Conservation (phyloP, 345 rosid species). For the Aquilaria malaccensis region DNA sequence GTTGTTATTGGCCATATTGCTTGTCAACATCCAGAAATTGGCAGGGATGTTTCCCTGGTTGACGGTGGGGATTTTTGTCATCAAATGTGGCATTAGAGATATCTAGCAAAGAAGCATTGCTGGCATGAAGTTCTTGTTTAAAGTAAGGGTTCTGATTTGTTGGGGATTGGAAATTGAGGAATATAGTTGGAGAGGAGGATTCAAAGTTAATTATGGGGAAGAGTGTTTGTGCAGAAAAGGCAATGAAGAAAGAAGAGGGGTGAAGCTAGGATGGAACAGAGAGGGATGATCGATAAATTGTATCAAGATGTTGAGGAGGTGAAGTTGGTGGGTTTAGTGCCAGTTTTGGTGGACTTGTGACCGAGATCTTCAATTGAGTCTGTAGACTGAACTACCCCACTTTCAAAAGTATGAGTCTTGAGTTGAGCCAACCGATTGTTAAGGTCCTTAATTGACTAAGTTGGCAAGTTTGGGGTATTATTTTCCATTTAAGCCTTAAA, state of each 20-base stretch:
- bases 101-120: slow-evolving; percentile 27
- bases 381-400: too few species aligned
- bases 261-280: slow-evolving; percentile 82
- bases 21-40: slow-evolving; percentile 76
- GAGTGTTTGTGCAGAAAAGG: slow-evolving; percentile 42
- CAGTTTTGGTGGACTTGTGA: slow-evolving; percentile 91
- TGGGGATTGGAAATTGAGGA: slow-evolving; percentile 67
- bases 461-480: too few species aligned
- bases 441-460: too few species aligned
- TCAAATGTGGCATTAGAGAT: slow-evolving; percentile 25
- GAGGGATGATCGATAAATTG: slow-evolving; percentile 82
- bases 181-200: slow-evolving; percentile 37
- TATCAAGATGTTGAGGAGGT: slow-evolving; percentile 84
- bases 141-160: slow-evolving; percentile 31
- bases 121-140: slow-evolving; percentile 49
- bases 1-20: slow-evolving; percentile 50
- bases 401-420: too few species aligned
- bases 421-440: too few species aligned
- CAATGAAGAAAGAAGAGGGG: slow-evolving; percentile 49
- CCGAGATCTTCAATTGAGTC: slow-evolving; percentile 71
- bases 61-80: slow-evolving; percentile 50
- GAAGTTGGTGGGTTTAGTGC: slow-evolving; percentile 96
- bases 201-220: slow-evolving; percentile 45
- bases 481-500: slow-evolving; percentile 1
- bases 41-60: slow-evolving; percentile 65